Conservation (phyloP, 768 basidiomycete genomes). For the Kwoniella botswanensis region DNA sequence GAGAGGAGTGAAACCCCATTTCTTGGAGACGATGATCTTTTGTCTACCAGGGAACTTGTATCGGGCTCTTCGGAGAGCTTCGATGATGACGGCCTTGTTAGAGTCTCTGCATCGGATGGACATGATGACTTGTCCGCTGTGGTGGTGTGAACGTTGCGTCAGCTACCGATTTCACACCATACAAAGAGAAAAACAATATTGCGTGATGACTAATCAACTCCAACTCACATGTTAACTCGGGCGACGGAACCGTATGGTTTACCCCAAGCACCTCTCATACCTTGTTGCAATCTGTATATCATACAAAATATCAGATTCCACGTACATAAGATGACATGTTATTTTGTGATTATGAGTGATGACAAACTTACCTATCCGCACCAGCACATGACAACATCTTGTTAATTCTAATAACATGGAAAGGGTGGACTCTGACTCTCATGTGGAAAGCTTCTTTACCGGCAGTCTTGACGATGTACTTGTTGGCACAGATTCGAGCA, state of each 20-base stretch:
- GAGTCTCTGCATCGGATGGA: conserved; percentile 89
- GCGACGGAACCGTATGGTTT: conserved; percentile 89
- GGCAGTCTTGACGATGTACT: conserved; percentile 96
- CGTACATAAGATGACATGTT: too few species aligned
- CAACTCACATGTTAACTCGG: conserved; percentile 54
- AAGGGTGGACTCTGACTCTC: conserved; percentile 95
- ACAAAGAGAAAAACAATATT: neutral
- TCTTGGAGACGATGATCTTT: conserved; percentile 66
- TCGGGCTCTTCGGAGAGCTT: conserved; percentile 94
- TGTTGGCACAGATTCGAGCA: conserved; percentile 99
- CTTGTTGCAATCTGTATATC: conserved; percentile 57
- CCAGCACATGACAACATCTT: conserved; percentile 99
- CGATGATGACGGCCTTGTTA: conserved; percentile 86
- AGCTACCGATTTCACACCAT: too few species aligned
- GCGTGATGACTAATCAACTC: neutral
- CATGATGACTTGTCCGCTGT: conserved; percentile 94
- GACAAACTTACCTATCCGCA: conserved; percentile 80
- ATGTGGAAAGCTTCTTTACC: conserved; percentile 99
- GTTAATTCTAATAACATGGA: conserved; percentile 99
- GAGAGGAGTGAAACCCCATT: conserved; percentile 99
- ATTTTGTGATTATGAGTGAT: neutral
- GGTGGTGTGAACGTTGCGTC: neutral
- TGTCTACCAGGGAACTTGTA: conserved; percentile 71
- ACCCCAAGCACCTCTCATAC: conserved; percentile 99
- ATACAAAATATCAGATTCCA: neutral